Base-by-base conservation (phyloP, 345 rosid genomes). In the Brassica incana region DNA sequence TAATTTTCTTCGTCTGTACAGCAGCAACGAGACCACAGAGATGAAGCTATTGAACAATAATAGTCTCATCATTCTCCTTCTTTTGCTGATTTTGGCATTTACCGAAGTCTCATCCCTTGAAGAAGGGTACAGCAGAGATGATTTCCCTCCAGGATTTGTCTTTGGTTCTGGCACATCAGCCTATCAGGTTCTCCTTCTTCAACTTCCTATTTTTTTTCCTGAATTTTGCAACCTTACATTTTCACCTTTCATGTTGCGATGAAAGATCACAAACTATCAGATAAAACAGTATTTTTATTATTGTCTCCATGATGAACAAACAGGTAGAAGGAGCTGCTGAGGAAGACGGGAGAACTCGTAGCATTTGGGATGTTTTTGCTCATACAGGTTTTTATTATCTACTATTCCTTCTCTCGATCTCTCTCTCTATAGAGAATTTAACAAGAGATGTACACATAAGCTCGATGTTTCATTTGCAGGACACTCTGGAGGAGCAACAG, bases 91-190 rank as follows among this genome's bases (percentile, higher is more conserved):
- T 64, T 60, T 68, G 5, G 67, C 45, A n/a, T 71, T n/a, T 4
- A 66, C 71, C 5, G 73, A 69, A 6, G 69, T 33, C 16, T 83
- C 77, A 61, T 78, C 77, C 62, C 71, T 70, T 7, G 83, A 80
- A 50, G 33, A 80, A 59, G 29, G 6, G 14, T 90, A 85, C 74
- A 83, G 65, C 76, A 88, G 86, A 70, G 9, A 43, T 66, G 88
- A 88, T 38, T 90, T 90, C 84, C 88, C 91, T n/a, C 78, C 86
- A 73, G 85, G 67, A 16, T 90, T 88, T 71, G 78, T 87, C 36
- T 88, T 88, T n/a, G 92, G 91, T 52, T 84, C 90, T 36, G 84
- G 79, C 52, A 79, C 88, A 35, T 86, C 94, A 16, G 91, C 92
- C 64, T 88, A 83, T 82, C 92, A 83, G 91, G 91, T 76, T 69